Base-by-base conservation (phyloP, 192 early-diverging fungal genomes). In the Backusella sp. region DNA sequence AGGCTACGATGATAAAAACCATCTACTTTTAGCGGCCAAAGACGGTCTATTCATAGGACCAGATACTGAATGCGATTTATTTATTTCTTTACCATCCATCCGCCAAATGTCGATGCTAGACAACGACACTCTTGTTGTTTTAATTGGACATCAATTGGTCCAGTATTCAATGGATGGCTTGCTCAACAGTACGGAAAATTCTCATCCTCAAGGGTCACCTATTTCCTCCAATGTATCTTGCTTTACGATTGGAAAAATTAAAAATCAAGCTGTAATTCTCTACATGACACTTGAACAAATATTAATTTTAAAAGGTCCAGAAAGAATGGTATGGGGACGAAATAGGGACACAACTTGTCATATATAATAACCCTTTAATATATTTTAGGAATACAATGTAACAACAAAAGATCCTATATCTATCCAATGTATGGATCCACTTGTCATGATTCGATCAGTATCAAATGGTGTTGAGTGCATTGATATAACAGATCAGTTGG, bases 171-270 rank as follows among this genome's bases (percentile, higher is more conserved):
- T 62, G 0, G 26, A 62, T 62, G 23, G 14, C 11, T 62, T 62
- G 56, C 26, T 44, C 42, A 62, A 28, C 26, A 62, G 2, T 9
- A 62, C 56, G 21, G 23, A 62, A 62, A 62, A 62, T 62, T 62
- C 21, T 28, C 56, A 62, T 62, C 56, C 11, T 1, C 56, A 26
- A 62, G 56, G 56, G 23, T 21, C 23, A 26, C 56, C 12, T 11
- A 28, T 62, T 28, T 28, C 56, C 9, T 62, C 56, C 4, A 9
- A 62, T 28, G 70, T 28, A 1, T 28, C 26, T 32, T 71, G 70
- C 42, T 71, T 71, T 32, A 71, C 70, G 7, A 44, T 71, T 15
- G 70, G 70, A 14, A 71, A 44, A 19, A 44, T 71, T 30, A 44
- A 28, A 49, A 44, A 71, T 28, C 39, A 49, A 44, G 6, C 70